Percentiles rank a stretch among this genome's conserved stretches.
These are phyloP conservation scores for Gaultheria prostrata DNA, from an alignment of 148 eudicot species.

Conservation along the genomic window DNA sequence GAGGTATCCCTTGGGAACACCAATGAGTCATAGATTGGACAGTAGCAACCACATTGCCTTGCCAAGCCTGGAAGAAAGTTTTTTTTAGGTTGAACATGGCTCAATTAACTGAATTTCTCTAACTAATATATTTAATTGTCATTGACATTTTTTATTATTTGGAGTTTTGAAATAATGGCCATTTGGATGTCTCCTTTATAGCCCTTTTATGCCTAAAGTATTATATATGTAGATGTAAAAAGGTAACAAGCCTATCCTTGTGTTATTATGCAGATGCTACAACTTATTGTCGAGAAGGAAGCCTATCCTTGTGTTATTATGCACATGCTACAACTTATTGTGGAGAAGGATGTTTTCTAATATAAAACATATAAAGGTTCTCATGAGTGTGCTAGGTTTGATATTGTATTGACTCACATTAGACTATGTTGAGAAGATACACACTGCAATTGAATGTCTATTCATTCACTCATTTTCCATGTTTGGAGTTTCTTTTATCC, in stretches of 20 bases:
- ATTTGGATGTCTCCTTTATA: background rate
- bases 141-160: too few species aligned
- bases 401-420: background rate
- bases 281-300: too few species aligned
- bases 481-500: background rate
- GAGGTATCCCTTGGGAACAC: too few species aligned
- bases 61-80: too few species aligned
- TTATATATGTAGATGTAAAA: background rate
- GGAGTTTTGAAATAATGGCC: background rate
- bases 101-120: too few species aligned
- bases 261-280: too few species aligned
- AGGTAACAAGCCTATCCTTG: background rate
- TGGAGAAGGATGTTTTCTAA: too few species aligned
- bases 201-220: background rate
- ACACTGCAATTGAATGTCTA: background rate
- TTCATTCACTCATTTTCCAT: background rate
- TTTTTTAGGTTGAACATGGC: too few species aligned
- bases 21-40: too few species aligned
- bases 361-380: background rate
- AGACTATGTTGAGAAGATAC: constrained; percentile 1
- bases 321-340: background rate
- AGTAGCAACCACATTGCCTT: too few species aligned
- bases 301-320: background rate
- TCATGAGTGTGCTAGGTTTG: background rate
- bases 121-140: too few species aligned